phyloP scores from a whole-genome alignment of 2,329 filamentous ascomycete genomes.

The Ophiocordyceps camponoti-floridani region DNA sequence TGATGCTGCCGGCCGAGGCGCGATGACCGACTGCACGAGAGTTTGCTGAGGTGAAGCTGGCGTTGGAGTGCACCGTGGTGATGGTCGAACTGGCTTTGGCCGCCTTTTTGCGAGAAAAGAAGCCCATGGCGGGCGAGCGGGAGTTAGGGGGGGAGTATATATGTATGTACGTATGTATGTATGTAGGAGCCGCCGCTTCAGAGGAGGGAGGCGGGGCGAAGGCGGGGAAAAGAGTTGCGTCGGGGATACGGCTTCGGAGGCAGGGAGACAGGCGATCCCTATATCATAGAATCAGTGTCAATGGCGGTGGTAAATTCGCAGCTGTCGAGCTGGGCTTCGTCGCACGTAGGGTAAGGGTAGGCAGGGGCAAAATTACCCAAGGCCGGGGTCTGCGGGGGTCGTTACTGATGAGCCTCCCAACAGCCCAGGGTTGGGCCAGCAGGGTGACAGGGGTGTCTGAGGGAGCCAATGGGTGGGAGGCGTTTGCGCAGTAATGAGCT shows the following conservation, averaged over 20 bases:
- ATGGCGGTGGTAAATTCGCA: not conserved
- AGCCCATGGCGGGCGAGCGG: conserved; percentile 23
- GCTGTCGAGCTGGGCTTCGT: not conserved
- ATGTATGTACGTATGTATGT: not conserved
- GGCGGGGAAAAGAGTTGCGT: not conserved
- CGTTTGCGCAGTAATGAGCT: too few relatives aligned
- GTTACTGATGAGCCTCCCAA: too few relatives aligned
- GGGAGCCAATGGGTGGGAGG: too few relatives aligned
- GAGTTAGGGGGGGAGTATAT: not conserved
- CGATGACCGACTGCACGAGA: conserved; percentile 31
- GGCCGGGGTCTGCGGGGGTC: too few relatives aligned
- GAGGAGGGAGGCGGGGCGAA: not conserved
- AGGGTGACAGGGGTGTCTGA: not conserved
- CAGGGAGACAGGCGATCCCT: not conserved
- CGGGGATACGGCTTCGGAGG: not conserved
- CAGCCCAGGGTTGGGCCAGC: not conserved
- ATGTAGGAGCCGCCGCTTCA: not conserved
- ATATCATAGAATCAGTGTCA: not conserved
- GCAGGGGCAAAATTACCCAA: too few relatives aligned
- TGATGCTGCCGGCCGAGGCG: conserved; percentile 29
- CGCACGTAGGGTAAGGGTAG: not conserved
- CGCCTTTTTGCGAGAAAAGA: conserved; percentile 37
- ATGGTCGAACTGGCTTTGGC: conserved; percentile 23
- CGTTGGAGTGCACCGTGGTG: conserved; percentile 26
- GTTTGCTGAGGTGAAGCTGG: conserved; percentile 31